Percentiles rank a stretch among this genome's conserved stretches.
Evolutionary conservation across 352 stramenopile genomes (phyloP).

Genomic region (Aphanomyces invadans): DNA sequence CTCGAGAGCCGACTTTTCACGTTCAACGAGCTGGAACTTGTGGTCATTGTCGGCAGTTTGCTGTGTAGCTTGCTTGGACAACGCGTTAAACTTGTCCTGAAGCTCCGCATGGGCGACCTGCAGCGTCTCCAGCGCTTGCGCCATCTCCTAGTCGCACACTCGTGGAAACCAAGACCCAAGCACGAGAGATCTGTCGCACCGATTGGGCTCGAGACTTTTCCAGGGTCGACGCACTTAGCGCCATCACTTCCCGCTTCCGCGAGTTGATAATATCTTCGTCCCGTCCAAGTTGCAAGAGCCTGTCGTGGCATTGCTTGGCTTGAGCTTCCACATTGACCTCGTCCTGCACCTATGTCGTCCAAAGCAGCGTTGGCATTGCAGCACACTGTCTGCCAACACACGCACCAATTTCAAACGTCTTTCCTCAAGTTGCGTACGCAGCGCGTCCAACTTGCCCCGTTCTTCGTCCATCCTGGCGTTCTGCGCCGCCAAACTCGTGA

Average conservation of each 20-base stretch:
- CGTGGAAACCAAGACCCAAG: neutral
- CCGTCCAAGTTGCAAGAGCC: slow-evolving; percentile 37
- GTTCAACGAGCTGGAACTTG: slow-evolving; percentile 32
- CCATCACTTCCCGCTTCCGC: slow-evolving; percentile 44
- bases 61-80: slow-evolving; percentile 28
- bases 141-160: neutral
- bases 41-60: slow-evolving; percentile 32
- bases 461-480: slow-evolving; percentile 59
- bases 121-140: slow-evolving; percentile 1
- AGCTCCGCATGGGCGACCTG: slow-evolving; percentile 40
- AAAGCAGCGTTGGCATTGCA: too few relatives aligned
- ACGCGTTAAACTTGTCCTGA: slow-evolving; percentile 32
- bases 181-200: neutral
- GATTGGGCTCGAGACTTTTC: slow-evolving; percentile 38
- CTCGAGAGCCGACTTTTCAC: slow-evolving; percentile 44
- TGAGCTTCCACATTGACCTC: slow-evolving; percentile 44
- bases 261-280: slow-evolving; percentile 41
- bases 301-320: slow-evolving; percentile 42
- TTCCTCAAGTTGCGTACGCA: slow-evolving; percentile 47
- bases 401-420: slow-evolving; percentile 38
- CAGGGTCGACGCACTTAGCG: slow-evolving; percentile 53
- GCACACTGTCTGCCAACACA: too few relatives aligned
- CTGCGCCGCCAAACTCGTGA: slow-evolving; percentile 44
- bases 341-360: slow-evolving; percentile 43
- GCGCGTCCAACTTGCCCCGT: slow-evolving; percentile 51